Conservation (phyloP, 768 basidiomycete species). For the Kwoniella botswanensis region DNA sequence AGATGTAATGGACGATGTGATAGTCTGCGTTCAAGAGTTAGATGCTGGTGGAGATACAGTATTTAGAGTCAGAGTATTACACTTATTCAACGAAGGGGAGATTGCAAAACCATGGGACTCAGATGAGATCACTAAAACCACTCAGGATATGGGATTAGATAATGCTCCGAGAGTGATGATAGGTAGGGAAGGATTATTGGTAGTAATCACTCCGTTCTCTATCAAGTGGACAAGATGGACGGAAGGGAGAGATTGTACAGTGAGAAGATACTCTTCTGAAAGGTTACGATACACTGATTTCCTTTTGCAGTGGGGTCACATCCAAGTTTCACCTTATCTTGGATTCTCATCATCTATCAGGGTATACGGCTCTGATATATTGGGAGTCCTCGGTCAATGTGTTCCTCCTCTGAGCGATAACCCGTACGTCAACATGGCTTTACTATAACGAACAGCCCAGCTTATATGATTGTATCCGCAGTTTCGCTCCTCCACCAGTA, state of each 20-base stretch:
- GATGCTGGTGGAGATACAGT: not conserved
- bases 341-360: not conserved
- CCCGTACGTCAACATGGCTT: not conserved
- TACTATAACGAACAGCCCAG: not conserved
- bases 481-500: not conserved
- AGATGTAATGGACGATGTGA: conserved; percentile 2
- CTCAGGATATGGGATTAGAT: conserved; percentile 2
- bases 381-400: not conserved
- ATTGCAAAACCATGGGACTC: not conserved
- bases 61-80: conserved; percentile 1
- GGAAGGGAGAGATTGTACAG: not conserved
- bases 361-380: not conserved
- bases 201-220: not conserved
- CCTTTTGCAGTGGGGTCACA: not conserved
- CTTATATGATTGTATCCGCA: not conserved
- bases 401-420: not conserved
- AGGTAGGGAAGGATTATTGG: not conserved
- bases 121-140: not conserved
- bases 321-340: not conserved
- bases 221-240: conserved; percentile 11
- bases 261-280: not conserved
- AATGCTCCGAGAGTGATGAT: conserved; percentile 3
- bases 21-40: not conserved
- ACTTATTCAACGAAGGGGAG: not conserved
- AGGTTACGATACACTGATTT: too few species aligned